A percentile compares a stretch with the other conserved stretches of the same genome.
phyloP scores from a whole-genome alignment of 2,329 filamentous ascomycete genomes.

The Harringtonia aguacate region DNA sequence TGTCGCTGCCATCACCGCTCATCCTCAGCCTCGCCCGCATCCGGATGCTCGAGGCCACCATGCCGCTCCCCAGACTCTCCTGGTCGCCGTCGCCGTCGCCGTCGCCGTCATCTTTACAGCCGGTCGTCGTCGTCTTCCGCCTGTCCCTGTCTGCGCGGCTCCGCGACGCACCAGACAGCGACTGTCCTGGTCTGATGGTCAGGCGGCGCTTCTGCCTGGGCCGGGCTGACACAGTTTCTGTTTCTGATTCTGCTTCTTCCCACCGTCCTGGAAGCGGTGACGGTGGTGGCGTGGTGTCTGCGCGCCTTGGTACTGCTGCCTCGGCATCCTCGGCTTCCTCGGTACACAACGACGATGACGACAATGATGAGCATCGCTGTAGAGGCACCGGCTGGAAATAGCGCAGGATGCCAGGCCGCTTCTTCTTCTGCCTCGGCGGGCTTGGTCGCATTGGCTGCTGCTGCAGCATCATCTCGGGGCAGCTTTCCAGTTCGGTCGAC shows the following conservation, averaged over 20 bases:
- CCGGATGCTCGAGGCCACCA: conserved; percentile 4
- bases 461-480: background rate
- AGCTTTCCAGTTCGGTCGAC: background rate
- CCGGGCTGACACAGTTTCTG: background rate
- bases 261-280: conserved; percentile 6
- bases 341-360: conserved; percentile 2
- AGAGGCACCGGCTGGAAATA: conserved; percentile 10
- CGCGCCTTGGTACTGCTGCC: background rate
- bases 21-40: conserved; percentile 5
- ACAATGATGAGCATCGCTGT: background rate
- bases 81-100: too few species aligned
- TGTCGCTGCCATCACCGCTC: too few species aligned
- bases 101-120: too few species aligned
- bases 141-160: background rate
- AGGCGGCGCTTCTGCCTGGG: conserved; percentile 11
- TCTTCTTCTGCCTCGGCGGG: background rate
- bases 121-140: background rate
- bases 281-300: background rate
- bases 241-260: too few species aligned
- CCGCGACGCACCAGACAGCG: background rate
- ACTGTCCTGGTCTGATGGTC: conserved; percentile 8
- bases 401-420: conserved; percentile 9
- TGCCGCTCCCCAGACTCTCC: too few species aligned
- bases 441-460: background rate
- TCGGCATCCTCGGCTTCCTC: background rate